Evolutionary conservation across 2,329 filamentous ascomycete genomes (phyloP).

Genomic region (Teratosphaeria gauchensis): DNA sequence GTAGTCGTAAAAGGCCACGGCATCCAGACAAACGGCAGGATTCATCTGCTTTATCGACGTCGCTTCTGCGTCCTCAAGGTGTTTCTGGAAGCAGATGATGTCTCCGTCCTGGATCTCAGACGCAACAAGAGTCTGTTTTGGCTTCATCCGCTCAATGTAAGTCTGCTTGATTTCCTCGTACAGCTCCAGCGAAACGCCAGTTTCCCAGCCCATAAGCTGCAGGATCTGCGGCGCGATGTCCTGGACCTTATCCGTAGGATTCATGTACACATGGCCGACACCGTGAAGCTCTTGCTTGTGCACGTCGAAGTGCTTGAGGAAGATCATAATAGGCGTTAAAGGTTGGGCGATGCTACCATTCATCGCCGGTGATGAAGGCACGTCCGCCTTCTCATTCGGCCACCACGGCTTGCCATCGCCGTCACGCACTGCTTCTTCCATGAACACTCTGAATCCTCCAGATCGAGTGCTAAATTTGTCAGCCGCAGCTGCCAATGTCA

Average conservation of each 20-base stretch:
- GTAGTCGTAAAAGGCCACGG: constrained; percentile 70
- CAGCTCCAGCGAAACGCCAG: constrained; percentile 52
- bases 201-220: constrained; percentile 76
- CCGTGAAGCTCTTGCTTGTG: constrained; percentile 66
- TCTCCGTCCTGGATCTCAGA: constrained; percentile 96
- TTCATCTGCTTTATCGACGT: constrained; percentile 17
- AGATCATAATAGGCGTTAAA: constrained; percentile 62
- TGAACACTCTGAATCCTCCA: constrained; percentile 68
- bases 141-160: constrained; percentile 93
- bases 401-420: constrained; percentile 64
- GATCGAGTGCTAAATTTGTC: constrained; percentile 60
- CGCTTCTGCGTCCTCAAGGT: constrained; percentile 35
- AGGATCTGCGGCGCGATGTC: constrained; percentile 72
- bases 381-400: constrained; percentile 53
- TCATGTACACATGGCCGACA: constrained; percentile 76
- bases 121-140: constrained; percentile 76
- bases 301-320: constrained; percentile 85
- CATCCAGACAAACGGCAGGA: constrained; percentile 18
- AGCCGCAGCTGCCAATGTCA: constrained; percentile 57
- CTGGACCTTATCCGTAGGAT: constrained; percentile 75
- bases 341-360: constrained; percentile 29
- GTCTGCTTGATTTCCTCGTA: constrained; percentile 97
- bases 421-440: constrained; percentile 64
- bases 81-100: constrained; percentile 85
- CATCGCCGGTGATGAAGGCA: constrained; percentile 31